A percentile compares a stretch with the other conserved stretches of the same genome.
Evolutionary conservation across 176 grass and related monocot species (phyloP).

Genomic region (barley (Hordeum vulgare)): MorexV3_pseudomolecules_assembly NC_058520.1:583766654-583767153

Average conservation of each 20-base stretch:
- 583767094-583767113: conserved; percentile 59
- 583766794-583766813: conserved; percentile 86
- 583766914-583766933: conserved; percentile 80
- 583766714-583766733: not conserved
- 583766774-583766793: conserved; percentile 89
- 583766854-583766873: conserved; percentile 85
- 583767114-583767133: conserved; percentile 92
- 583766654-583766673: not conserved
- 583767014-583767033: conserved; percentile 90
- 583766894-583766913: conserved; percentile 94
- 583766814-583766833: conserved; percentile 79
- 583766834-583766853: conserved; percentile 84
- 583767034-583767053: conserved; percentile 96
- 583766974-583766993: conserved; percentile 79
- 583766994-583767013: conserved; percentile 90
- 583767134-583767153: conserved; percentile 95
- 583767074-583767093: conserved; percentile 92
- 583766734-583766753: conserved; percentile 79
- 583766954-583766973: conserved; percentile 92
- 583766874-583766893: conserved; percentile 76
- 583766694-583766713: not conserved
- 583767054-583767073: conserved; percentile 76
- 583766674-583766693: not conserved
- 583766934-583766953: conserved; percentile 82
- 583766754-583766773: conserved; percentile 64